These are phyloP conservation scores for Nicotiana tabacum DNA, from an alignment of 257 asterid species.

Conservation along the genomic window DNA sequence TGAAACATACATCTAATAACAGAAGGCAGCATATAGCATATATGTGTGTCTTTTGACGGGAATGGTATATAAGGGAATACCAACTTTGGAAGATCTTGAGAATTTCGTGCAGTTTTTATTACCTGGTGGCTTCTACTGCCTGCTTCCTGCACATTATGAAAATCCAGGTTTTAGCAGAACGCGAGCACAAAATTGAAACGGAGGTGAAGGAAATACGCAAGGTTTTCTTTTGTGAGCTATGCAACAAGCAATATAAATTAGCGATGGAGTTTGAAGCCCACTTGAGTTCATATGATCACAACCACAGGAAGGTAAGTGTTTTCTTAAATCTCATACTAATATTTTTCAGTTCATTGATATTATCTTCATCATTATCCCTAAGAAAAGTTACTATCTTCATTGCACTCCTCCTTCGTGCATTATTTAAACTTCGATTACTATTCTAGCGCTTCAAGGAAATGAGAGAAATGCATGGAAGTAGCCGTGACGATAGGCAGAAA, in stretches of 20 bases:
- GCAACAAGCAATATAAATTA: constrained; percentile 98
- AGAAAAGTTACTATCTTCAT: constrained; percentile 5
- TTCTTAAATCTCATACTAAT: not conserved
- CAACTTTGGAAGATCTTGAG: constrained; percentile 95
- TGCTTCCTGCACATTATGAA: constrained; percentile 99
- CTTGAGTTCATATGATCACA: constrained; percentile 95
- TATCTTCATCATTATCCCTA: constrained; percentile 8
- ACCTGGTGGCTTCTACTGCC: constrained; percentile 99
- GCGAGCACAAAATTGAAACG: constrained; percentile 87
- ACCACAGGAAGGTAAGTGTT: constrained; percentile 80
- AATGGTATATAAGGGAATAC: constrained; percentile 81
- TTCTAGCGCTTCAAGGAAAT: constrained; percentile 91
- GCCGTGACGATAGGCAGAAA: constrained; percentile 96
- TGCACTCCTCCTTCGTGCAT: not conserved
- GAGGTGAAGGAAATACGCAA: constrained; percentile 96
- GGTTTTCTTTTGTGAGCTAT: constrained; percentile 93
- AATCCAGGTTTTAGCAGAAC: constrained; percentile 99
- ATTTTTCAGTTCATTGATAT: constrained; percentile 10
- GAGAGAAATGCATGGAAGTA: constrained; percentile 98
- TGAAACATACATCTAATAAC: constrained; percentile 76
- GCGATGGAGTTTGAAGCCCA: constrained; percentile 98
- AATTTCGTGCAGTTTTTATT: constrained; percentile 98
- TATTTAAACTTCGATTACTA: constrained; percentile 3
- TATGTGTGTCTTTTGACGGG: constrained; percentile 91
- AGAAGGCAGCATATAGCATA: constrained; percentile 96